Conservation (phyloP, 1,284 basidiomycete genomes). For the Boletus hoseneyae region DNA sequence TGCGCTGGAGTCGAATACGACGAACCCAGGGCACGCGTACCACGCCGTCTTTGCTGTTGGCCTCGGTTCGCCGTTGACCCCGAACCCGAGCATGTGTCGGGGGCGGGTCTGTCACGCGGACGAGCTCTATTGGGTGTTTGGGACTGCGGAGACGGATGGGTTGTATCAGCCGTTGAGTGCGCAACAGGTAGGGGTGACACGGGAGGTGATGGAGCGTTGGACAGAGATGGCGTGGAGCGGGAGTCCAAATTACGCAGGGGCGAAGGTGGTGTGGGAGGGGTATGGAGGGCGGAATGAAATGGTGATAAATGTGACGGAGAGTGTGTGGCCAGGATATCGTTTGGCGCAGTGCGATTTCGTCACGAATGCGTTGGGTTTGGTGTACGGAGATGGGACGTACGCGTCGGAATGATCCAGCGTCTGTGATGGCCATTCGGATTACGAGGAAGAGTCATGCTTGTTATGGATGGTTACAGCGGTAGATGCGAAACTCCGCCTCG, state of each 20-base stretch:
- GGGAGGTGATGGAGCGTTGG: slow-evolving; percentile 9
- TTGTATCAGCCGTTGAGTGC: slow-evolving; percentile 6
- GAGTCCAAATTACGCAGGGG: slow-evolving; percentile 10
- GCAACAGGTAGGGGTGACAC: not conserved
- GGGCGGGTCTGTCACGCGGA: slow-evolving; percentile 7
- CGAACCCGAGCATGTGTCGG: slow-evolving; percentile 4
- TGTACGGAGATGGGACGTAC: not conserved
- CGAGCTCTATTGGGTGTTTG: slow-evolving; percentile 15
- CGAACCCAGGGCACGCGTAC: slow-evolving; percentile 7
- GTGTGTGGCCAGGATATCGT: slow-evolving; percentile 2
- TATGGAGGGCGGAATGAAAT: not conserved
- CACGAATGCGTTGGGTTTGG: not conserved
- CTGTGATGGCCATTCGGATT: too few species aligned
- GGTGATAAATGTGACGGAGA: slow-evolving; percentile 9
- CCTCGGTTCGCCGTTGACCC: slow-evolving; percentile 1
- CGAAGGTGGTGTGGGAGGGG: slow-evolving; percentile 8
- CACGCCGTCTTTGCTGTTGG: slow-evolving; percentile 4
- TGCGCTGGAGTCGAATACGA: slow-evolving; percentile 2
- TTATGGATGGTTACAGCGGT: too few species aligned
- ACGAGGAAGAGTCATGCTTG: too few species aligned
- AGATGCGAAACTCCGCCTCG: too few species aligned
- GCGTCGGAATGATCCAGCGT: too few species aligned
- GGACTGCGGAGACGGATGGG: slow-evolving; percentile 13
- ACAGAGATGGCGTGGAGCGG: slow-evolving; percentile 13
- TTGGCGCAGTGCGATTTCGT: slow-evolving; percentile 8